Evolutionary conservation across 2,329 filamentous ascomycete genomes (phyloP), one percentile per base, ranked within the genome.

Genomic region (Pyrenochaeta sp.): DNA sequence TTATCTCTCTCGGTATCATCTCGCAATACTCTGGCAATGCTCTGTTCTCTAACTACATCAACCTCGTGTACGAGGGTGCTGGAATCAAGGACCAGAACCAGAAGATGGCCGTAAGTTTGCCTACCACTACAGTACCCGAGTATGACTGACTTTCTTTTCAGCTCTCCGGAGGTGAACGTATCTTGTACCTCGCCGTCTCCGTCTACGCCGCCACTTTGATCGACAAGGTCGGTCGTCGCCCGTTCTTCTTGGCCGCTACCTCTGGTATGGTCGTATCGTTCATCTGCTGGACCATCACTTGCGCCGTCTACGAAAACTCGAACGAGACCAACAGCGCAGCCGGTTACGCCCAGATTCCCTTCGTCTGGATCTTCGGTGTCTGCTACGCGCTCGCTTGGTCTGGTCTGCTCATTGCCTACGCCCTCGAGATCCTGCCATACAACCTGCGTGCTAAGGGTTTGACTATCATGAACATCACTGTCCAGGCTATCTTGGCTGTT

Each of bases 11-110:
- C 27, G 88, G 87, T 71, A 77, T 90, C 69, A 88, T 90, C 69
- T 89, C 87, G 2, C 88, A 90, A 75, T 90, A 88, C 75, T 87
- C 84, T 50, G 88, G 88, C 47, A 90, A 89, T 67, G 87, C 85
- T 15, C 77, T 90, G 1, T 86, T 90, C 72, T 86, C 83, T 64
- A 89, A 90, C 77, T 90, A 90, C 74, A 86, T 88, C 74, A 84
- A 86, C 62, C 78, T 83, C 47, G 82, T 90, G 61, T 89, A 89
- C 76, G 78, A 81, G 36, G 83, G 84, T 48, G 86, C 86, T 36
- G 88, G 88, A 50, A 88, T 90, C 69, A 84, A 66, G 1, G 77
- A 81, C 43, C 80, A 58, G 30, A 69, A 68, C 44, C 60, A 70
- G 59, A 61, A 72, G 65, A 63, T 70, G 53, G 71, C 77, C 74